Evolutionary conservation across 805 yeast genomes (phyloP).

Genomic region (Spathaspora girioi): DNA sequence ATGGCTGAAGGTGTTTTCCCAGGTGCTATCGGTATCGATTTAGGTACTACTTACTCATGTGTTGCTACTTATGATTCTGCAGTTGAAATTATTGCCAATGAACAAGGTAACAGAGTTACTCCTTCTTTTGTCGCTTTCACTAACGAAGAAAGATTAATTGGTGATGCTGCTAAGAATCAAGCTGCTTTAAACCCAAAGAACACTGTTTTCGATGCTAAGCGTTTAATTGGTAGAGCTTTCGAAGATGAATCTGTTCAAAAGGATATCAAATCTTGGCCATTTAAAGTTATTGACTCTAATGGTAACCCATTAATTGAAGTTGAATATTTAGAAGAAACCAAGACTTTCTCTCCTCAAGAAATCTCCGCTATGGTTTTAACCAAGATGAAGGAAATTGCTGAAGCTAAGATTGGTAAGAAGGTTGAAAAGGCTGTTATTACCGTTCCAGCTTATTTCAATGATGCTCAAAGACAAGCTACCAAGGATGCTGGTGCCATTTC

Average conservation of each 20-base stretch:
- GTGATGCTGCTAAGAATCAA: conserved; percentile 51
- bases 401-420: conserved; percentile 77
- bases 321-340: conserved; percentile 45
- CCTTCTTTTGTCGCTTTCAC: conserved; percentile 50
- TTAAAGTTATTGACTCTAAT: conserved; percentile 41
- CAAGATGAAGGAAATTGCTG: conserved; percentile 71
- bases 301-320: conserved; percentile 48
- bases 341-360: conserved; percentile 47
- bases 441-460: conserved; percentile 50
- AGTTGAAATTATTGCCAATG: conserved; percentile 49
- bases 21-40: conserved; percentile 68
- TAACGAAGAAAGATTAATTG: conserved; percentile 47
- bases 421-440: conserved; percentile 55
- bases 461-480: conserved; percentile 50
- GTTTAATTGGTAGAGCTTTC: conserved; percentile 60
- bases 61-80: conserved; percentile 49
- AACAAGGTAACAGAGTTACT: conserved; percentile 51
- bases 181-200: conserved; percentile 49
- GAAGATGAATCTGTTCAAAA: conserved; percentile 58
- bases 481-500: conserved; percentile 51
- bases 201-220: conserved; percentile 49
- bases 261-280: conserved; percentile 48
- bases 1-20: conserved; percentile 99
- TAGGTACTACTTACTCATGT: conserved; percentile 51
- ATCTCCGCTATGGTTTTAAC: conserved; percentile 47